Conservation (phyloP, 2,329 filamentous ascomycete species). For the Fusarium pilosicola region DNA sequence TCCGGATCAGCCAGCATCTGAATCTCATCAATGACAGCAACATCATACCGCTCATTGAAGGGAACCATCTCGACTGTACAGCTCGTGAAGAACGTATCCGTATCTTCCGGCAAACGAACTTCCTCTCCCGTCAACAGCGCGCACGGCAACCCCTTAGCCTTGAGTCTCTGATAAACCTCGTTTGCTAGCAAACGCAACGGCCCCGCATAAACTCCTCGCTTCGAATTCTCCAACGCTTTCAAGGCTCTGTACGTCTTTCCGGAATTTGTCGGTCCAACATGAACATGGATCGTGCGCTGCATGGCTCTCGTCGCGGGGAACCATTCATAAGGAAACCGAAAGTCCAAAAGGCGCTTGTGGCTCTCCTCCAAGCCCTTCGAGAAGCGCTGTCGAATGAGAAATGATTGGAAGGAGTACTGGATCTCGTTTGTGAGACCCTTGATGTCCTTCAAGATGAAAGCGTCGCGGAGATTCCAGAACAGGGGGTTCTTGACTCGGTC, state of each 20-base stretch:
- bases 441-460: slow-evolving; percentile 65
- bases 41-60: slow-evolving; percentile 71
- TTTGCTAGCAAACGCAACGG: slow-evolving; percentile 89
- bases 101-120: slow-evolving; percentile 71
- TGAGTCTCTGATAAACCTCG: slow-evolving; percentile 91
- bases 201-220: slow-evolving; percentile 87
- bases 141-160: slow-evolving; percentile 79
- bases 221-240: slow-evolving; percentile 80
- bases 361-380: slow-evolving; percentile 64
- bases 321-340: slow-evolving; percentile 93
- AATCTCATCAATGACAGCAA: slow-evolving; percentile 97
- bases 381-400: slow-evolving; percentile 67
- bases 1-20: slow-evolving; percentile 89
- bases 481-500: slow-evolving; percentile 60
- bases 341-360: slow-evolving; percentile 77
- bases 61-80: slow-evolving; percentile 93
- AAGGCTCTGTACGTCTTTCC: slow-evolving; percentile 97
- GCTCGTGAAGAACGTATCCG: slow-evolving; percentile 72
- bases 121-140: slow-evolving; percentile 93
- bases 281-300: slow-evolving; percentile 86
- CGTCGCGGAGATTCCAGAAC: slow-evolving; percentile 67
- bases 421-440: slow-evolving; percentile 66
- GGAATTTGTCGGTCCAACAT: slow-evolving; percentile 97
- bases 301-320: slow-evolving; percentile 83
- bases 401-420: slow-evolving; percentile 74